Base-by-base conservation (phyloP, 2,329 filamentous ascomycete species). In the Monilinia polystroma region DNA sequence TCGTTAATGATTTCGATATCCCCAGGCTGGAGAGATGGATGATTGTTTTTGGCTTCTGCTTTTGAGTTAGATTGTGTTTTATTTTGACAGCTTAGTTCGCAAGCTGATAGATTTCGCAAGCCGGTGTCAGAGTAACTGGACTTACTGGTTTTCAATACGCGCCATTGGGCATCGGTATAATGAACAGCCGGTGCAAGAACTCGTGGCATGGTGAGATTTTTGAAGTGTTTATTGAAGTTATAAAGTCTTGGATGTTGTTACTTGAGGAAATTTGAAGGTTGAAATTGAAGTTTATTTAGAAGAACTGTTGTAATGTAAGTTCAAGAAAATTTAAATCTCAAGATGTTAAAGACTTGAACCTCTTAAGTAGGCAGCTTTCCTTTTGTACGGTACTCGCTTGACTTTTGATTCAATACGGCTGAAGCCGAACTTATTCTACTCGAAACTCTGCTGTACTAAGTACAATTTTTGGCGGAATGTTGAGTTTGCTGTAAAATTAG, bases 121-220 rank as follows among this genome's bases (percentile, higher is more conserved):
- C 18, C 3, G 16, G 20, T 7, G 6, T 11, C 18, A 12, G 12
- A 35, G 32, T 3, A 2, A 18, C 6, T 4, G 10, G 14, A 62
- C 58, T 14, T 41, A 62, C 58, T 62, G 1, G 18, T 23, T 52
- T 60, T 60, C 14, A 62, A 26, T 52, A 45, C 58, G 58, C 58
- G 58, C 58, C 58, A 62, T 26, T 62, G 45, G 10, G 8, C n/a
- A 23, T 62, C 58, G 10, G n/a, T 62, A 32, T 62, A 62, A 38
- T 26, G 10, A 38, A 62, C 58, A 4, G 16, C n/a, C 1, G 47
- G 32, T 12, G n/a, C 58, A 14, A 62, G 32, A 4, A 62, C 38
- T 51, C 58, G 58, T 12, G 58, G 12, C 58, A 62, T 62, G 14
- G 5, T 26, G 29, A 20, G 8, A 12, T 26, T 8, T 1, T 26